Percentiles rank a stretch among this genome's conserved stretches.
Evolutionary conservation across 139 green algal genomes (phyloP).

Genomic region (Dunaliella sp.): DNA sequence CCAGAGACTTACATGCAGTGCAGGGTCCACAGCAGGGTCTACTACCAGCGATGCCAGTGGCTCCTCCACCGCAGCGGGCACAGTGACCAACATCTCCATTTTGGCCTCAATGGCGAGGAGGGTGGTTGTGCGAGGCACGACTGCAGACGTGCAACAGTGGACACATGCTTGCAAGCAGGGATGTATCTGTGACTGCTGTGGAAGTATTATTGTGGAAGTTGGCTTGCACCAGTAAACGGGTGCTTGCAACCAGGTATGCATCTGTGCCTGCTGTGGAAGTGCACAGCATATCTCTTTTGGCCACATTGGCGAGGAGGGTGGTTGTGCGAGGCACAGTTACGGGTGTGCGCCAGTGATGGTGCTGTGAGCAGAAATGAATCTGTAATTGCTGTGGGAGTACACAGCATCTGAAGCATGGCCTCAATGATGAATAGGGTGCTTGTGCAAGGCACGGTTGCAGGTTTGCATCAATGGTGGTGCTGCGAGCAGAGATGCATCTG

Average conservation of each 20-base stretch:
- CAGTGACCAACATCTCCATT: constrained; percentile 77
- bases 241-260: no score
- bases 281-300: constrained; percentile 74
- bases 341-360: background rate
- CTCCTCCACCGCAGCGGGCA: constrained; percentile 91
- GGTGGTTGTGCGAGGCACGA: background rate
- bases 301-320: constrained; percentile 7
- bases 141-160: background rate
- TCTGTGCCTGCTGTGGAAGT: no score
- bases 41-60: constrained; percentile 81
- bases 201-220: no score
- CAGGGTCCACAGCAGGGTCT: constrained; percentile 47
- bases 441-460: no score
- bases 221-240: no score
- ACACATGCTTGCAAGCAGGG: no score
- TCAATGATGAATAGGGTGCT: constrained; percentile 1
- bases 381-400: no score
- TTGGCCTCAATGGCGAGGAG: constrained; percentile 15
- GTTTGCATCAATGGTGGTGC: no score
- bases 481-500: background rate
- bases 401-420: constrained; percentile 67
- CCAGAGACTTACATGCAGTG: constrained; percentile 4
- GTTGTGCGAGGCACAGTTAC: background rate
- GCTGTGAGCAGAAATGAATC: no score
- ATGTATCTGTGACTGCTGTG: no score